Percentiles rank a stretch among this genome's conserved stretches.
Conservation (phyloP, 2,329 filamentous ascomycete species). For the Stachybotrys chlorohalonatus region DNA sequence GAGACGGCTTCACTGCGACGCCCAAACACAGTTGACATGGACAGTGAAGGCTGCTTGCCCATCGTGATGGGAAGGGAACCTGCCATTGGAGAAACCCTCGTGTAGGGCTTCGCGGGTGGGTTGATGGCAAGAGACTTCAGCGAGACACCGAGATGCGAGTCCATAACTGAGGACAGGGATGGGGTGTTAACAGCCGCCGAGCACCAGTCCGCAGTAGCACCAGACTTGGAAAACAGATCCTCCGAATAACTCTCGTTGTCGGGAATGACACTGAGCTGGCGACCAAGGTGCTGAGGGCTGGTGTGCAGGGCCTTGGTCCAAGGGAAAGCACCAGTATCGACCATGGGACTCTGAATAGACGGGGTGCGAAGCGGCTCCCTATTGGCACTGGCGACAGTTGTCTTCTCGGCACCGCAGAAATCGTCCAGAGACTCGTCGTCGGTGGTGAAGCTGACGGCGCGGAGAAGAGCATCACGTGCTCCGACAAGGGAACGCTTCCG, state of each 20-base stretch:
- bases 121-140: slow-evolving; percentile 63
- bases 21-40: slow-evolving; percentile 73
- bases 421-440: slow-evolving; percentile 87
- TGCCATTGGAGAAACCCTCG: slow-evolving; percentile 46
- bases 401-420: slow-evolving; percentile 77
- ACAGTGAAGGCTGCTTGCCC: slow-evolving; percentile 62
- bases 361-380: slow-evolving; percentile 93
- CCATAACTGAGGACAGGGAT: slow-evolving; percentile 74
- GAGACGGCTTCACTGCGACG: slow-evolving; percentile 71
- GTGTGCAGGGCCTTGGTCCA: slow-evolving; percentile 88
- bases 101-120: slow-evolving; percentile 25
- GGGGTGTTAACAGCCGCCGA: slow-evolving; percentile 68
- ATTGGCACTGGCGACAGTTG: slow-evolving; percentile 74
- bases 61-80: slow-evolving; percentile 72
- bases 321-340: slow-evolving; percentile 79
- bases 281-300: slow-evolving; percentile 56
- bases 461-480: slow-evolving; percentile 68
- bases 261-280: slow-evolving; percentile 80
- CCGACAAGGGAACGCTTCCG: slow-evolving; percentile 74
- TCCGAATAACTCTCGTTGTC: slow-evolving; percentile 73
- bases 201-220: slow-evolving; percentile 67
- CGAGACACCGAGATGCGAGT: slow-evolving; percentile 73
- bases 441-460: slow-evolving; percentile 84
- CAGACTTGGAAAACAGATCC: slow-evolving; percentile 76
- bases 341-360: slow-evolving; percentile 78